Evolutionary conservation across 371 early-diverging fungal genomes (phyloP).

Genomic region (Mucor lusitanicus): DNA sequence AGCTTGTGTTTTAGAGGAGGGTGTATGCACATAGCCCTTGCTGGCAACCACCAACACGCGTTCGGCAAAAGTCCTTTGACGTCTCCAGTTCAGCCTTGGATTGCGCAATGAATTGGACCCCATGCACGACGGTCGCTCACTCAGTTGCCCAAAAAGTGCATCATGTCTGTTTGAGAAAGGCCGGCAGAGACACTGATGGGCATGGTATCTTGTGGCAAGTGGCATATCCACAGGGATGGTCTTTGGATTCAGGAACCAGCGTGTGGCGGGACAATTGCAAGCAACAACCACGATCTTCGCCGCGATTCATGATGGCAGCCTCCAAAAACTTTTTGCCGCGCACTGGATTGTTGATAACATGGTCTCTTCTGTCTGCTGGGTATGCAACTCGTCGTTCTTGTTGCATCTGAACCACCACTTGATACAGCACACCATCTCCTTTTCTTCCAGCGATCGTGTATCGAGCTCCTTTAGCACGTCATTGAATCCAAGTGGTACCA

Average conservation of each 20-base stretch:
- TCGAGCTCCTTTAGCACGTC: slow-evolving; percentile 75
- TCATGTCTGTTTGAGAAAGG: slow-evolving; percentile 60
- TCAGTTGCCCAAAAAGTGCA: slow-evolving; percentile 54
- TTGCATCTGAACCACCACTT: slow-evolving; percentile 75
- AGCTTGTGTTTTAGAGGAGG: slow-evolving; percentile 41
- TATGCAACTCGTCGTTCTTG: slow-evolving; percentile 19
- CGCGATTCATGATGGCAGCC: slow-evolving; percentile 43
- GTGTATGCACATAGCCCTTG: slow-evolving; percentile 51
- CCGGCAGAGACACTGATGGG: slow-evolving; percentile 67
- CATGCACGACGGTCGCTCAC: slow-evolving; percentile 61
- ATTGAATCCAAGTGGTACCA: slow-evolving; percentile 45
- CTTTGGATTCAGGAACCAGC: slow-evolving; percentile 65
- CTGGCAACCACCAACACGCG: slow-evolving; percentile 58
- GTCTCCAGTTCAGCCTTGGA: slow-evolving; percentile 52
- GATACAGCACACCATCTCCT: slow-evolving; percentile 72
- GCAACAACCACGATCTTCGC: slow-evolving; percentile 38
- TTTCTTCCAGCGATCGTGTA: slow-evolving; percentile 47
- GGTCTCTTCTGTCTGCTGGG: slow-evolving; percentile 14
- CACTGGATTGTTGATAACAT: neutral
- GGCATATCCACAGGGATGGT: slow-evolving; percentile 63
- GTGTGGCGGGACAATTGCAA: slow-evolving; percentile 45
- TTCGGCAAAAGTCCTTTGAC: slow-evolving; percentile 66
- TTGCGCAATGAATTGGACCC: slow-evolving; percentile 58
- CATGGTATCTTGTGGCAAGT: slow-evolving; percentile 60
- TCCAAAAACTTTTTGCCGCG: slow-evolving; percentile 27